These are phyloP conservation scores for Capsicum baccatum DNA, from an alignment of 257 asterid species.

Conservation along the genomic window DNA sequence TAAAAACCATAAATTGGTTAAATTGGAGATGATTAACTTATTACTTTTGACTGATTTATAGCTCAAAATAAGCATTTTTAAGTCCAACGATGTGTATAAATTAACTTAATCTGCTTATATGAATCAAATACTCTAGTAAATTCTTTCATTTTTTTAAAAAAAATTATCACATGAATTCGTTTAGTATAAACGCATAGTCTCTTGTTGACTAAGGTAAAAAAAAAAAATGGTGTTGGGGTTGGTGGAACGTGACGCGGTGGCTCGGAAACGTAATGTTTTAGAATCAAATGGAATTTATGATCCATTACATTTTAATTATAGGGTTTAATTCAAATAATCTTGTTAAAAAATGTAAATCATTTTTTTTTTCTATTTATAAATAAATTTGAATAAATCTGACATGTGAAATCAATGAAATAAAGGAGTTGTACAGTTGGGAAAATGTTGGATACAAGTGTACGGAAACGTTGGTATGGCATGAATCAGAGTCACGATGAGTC, in stretches of 20 bases:
- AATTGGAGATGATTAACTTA: background rate
- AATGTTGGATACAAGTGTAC: background rate
- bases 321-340: background rate
- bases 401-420: background rate
- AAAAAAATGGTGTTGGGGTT: background rate
- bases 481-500: background rate
- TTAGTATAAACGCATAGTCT: background rate
- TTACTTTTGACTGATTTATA: background rate
- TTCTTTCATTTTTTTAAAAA: background rate
- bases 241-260: conserved; percentile 26
- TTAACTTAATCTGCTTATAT: background rate
- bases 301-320: background rate
- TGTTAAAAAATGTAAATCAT: background rate
- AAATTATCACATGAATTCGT: too few species aligned
- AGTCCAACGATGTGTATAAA: background rate
- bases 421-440: background rate
- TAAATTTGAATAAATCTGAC: too few species aligned
- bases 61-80: background rate
- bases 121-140: background rate
- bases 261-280: conserved; percentile 19
- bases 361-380: background rate
- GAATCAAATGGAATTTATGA: background rate
- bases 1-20: background rate
- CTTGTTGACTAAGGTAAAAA: too few species aligned
- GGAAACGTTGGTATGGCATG: background rate